Base-by-base conservation (phyloP, 768 basidiomycete genomes). In the Strobilomyces confusus region DNA sequence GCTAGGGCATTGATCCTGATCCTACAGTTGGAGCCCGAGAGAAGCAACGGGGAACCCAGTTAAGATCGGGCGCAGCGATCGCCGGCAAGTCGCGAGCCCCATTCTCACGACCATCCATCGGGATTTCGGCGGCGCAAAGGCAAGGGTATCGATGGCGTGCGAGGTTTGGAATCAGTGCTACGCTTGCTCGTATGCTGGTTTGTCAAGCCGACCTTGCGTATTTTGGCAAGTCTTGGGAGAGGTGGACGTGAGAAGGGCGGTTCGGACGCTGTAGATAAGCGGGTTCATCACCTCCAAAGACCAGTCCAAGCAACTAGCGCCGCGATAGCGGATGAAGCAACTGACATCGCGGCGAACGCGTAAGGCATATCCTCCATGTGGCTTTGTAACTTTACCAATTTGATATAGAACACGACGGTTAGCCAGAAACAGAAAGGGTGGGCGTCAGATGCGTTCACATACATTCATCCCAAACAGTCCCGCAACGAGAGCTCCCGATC, bases 381-480 rank as follows among this genome's bases (percentile, higher is more conserved):
- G 59, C 83, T 89, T 55, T 79, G 76, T 69, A 95, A 76, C 92
- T 89, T 69, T 42, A 63, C 42, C 61, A 53, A 59, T 59, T 58
- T 62, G 48, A 60, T 55, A 62, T 56, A 15, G 51, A 48, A 15
- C 17, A 7, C 7, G 15, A 19, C 15, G 52, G 58, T 68, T 59
- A 61, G 54, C 51, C 65, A n/a, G 44, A 60, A 60, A 61, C 55
- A 44, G 60, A 62, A 63, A 48, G 54, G 58, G 57, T 44, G 54
- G 20, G 44, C 13, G 44, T 42, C 19, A 26, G 15, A 41, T 47
- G 42, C 30, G n/a, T 49, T 52, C 59, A 73, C 90, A 64, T 65
- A 95, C 93, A 69, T 97, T 98, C 95, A 98, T 98, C 15, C 95
- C 95, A 61, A 98, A 95, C 4, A 97, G 65, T 6, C 95, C 94